Base-by-base conservation (phyloP, 2,329 filamentous ascomycete genomes). In the Hymenoscyphus occultus region DNA sequence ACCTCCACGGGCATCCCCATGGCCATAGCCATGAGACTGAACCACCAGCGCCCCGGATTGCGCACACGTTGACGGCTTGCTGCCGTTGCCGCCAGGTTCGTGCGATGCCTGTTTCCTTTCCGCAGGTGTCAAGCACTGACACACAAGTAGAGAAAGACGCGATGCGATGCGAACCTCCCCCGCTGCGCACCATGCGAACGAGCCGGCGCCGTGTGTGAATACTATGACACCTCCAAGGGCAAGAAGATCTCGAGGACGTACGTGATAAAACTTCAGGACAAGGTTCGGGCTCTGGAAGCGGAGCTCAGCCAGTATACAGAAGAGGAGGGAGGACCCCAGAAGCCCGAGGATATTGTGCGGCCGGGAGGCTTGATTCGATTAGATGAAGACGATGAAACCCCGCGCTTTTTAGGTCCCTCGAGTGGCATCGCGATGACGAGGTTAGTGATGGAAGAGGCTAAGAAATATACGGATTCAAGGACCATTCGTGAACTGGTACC, bases 381-480 rank as follows among this genome's bases (percentile, higher is more conserved):
- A 61, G 88, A 90, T 73, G 91, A 94, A 72, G 88, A 89, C 64
- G 92, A 96, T 76, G 94, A 97, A 78, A 89, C 86, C 1, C 88
- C 91, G 16, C 91, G 94, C 68, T 98, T 95, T 75, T 82, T 99
- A 2, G 95, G 95, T 0, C 91, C 95, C 2, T 97, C 93, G 59
- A 98, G 94, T 76, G 95, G 94, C 66, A 97, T 97, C 73, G 92
- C 93, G 74, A 96, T 98, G 81, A 96, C 93, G 13, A 88, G 94
- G 39, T 83, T 98, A 71, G 89, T 99, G 12, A 97, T 99, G 90
- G 93, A 97, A 76, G 88, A 97, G 77, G 94, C 94, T 62, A 98
- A 97, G 79, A 90, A 93, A 68, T 96, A 94, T 74, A 96, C 93
- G 32, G 90, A 95, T 73, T 90, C 92, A 5, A 91, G 93, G 77